Percentiles rank a stretch among this genome's conserved stretches.
Evolutionary conservation across 2,329 filamentous ascomycete genomes (phyloP).

Genomic region (Akanthomyces dipterigenus): DNA sequence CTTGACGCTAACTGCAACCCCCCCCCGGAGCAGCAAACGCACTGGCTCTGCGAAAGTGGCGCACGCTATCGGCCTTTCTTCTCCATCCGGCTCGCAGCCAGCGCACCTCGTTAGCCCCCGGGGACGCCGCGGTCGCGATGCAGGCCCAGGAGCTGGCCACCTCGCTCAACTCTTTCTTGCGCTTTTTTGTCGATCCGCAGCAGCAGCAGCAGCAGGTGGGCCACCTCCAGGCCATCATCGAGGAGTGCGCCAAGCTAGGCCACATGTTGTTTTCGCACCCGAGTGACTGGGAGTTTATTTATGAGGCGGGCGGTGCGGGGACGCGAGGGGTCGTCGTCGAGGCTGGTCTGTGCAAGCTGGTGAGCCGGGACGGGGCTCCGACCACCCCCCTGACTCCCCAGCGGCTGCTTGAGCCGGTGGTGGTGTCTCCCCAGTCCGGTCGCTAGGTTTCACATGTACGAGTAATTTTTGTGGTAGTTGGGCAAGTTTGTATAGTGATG

Average conservation of each 20-base stretch:
- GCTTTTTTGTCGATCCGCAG: slow-evolving; percentile 25
- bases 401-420: slow-evolving; percentile 18
- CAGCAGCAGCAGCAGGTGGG: slow-evolving; percentile 27
- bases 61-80: slow-evolving; percentile 35
- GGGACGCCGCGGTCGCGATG: slow-evolving; percentile 22
- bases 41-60: slow-evolving; percentile 35
- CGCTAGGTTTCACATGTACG: background rate
- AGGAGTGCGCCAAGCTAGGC: slow-evolving; percentile 34
- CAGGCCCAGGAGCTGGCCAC: slow-evolving; percentile 26
- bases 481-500: background rate
- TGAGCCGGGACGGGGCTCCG: slow-evolving; percentile 19
- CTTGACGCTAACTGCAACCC: background rate
- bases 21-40: slow-evolving; percentile 19
- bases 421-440: slow-evolving; percentile 1
- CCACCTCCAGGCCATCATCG: slow-evolving; percentile 32
- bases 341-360: slow-evolving; percentile 24
- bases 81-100: slow-evolving; percentile 32
- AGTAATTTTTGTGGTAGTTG: background rate
- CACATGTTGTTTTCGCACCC: slow-evolving; percentile 37
- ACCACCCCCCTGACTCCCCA: slow-evolving; percentile 18
- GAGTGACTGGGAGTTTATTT: slow-evolving; percentile 29
- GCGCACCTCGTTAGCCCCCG: slow-evolving; percentile 26
- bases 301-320: slow-evolving; percentile 8
- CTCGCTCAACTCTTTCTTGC: slow-evolving; percentile 28
- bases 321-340: slow-evolving; percentile 19